A percentile compares a stretch with the other conserved stretches of the same genome.
Evolutionary conservation across 2,329 filamentous ascomycete genomes (phyloP).

Genomic region (Epichloe coenophiala): DNA sequence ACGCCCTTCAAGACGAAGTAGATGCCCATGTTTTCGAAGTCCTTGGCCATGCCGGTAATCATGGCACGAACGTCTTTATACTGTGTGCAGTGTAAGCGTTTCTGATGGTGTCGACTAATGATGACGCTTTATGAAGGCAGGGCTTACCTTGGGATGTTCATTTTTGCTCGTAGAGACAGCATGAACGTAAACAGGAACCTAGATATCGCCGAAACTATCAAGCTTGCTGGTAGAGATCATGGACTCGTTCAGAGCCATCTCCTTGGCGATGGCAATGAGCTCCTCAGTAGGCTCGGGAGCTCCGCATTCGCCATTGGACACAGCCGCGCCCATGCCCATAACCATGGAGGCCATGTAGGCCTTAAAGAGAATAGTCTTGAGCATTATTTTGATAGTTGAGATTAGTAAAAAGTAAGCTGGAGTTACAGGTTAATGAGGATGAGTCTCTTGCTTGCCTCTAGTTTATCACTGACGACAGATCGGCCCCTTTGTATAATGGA

Average conservation of each 20-base stretch:
- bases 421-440: background rate
- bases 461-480: background rate
- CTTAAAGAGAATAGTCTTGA: background rate
- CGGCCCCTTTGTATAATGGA: background rate
- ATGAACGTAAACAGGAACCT: background rate
- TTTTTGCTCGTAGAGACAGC: background rate
- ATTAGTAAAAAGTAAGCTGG: background rate
- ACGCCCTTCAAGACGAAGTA: background rate
- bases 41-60: background rate
- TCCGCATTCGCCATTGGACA: background rate
- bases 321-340: background rate
- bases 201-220: too few relatives aligned
- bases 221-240: background rate
- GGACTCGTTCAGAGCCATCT: background rate
- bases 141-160: background rate
- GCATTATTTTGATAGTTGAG: background rate
- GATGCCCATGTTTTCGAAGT: background rate
- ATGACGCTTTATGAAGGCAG: background rate
- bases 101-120: background rate
- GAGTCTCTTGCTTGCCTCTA: background rate
- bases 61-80: background rate
- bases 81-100: background rate
- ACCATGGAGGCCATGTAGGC: background rate
- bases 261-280: background rate
- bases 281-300: slow-evolving; percentile 1